Percentiles rank a stretch among this genome's conserved stretches.
These are phyloP conservation scores for Pouteria campechiana DNA, from an alignment of 179 eudicot species.

Conservation along the genomic window DNA sequence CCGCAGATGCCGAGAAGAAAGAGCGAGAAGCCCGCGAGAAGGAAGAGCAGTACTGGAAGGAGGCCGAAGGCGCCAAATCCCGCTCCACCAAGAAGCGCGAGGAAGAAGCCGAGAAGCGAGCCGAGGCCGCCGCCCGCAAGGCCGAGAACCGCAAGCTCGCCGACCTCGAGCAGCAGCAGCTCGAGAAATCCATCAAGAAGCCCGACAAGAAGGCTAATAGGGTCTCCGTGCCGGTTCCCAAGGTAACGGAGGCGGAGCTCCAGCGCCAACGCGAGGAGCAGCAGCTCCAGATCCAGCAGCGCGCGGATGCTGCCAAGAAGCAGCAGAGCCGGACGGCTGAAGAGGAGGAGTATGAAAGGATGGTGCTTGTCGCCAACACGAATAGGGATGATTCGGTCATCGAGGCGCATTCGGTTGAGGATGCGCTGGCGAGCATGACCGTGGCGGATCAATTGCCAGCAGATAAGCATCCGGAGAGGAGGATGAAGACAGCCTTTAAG, in stretches of 20 bases:
- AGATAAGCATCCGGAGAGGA: constrained; percentile 88
- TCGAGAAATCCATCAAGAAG: constrained; percentile 56
- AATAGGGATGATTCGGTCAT: constrained; percentile 60
- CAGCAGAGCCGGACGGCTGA: constrained; percentile 50
- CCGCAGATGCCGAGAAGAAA: constrained; percentile 57
- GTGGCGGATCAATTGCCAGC: constrained; percentile 47
- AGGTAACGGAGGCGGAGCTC: constrained; percentile 89
- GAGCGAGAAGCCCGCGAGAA: constrained; percentile 46
- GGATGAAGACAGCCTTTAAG: constrained; percentile 90
- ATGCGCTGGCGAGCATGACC: constrained; percentile 60
- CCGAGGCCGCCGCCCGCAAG: constrained; percentile 63
- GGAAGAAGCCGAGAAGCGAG: constrained; percentile 77
- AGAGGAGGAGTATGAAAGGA: constrained; percentile 78
- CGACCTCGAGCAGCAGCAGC: constrained; percentile 65
- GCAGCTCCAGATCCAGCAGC: constrained; percentile 31
- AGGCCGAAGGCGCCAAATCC: constrained; percentile 80
- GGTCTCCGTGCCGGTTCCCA: constrained; percentile 52
- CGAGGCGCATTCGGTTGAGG: constrained; percentile 75
- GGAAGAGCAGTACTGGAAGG: constrained; percentile 87
- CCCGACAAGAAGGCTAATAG: constrained; percentile 79
- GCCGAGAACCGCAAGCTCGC: constrained; percentile 79
- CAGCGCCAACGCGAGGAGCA: constrained; percentile 55
- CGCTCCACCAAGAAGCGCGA: constrained; percentile 82
- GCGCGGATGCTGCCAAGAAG: constrained; percentile 71
- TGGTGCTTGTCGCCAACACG: constrained; percentile 47